These are phyloP conservation scores for Cladosporium colombiae DNA, from an alignment of 2,329 filamentous ascomycete genomes.

Conservation along the genomic window DNA sequence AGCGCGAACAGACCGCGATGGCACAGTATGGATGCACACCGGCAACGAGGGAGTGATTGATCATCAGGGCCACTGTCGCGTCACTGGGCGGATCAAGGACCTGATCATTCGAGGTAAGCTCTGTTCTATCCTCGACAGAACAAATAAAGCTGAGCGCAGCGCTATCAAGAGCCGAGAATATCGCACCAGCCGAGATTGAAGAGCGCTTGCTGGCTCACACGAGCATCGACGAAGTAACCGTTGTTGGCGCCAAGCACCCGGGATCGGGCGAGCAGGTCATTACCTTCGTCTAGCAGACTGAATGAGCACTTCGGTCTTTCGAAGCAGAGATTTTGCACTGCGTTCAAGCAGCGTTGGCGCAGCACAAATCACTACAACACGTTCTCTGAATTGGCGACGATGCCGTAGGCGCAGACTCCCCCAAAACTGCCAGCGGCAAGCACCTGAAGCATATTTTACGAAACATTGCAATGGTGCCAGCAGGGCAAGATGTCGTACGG, in stretches of 20 bases:
- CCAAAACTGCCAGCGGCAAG: conserved; percentile 49
- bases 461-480: conserved; percentile 19
- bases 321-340: conserved; percentile 35
- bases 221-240: conserved; percentile 29
- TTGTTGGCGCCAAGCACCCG: conserved; percentile 33
- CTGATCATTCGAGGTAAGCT: conserved; percentile 46
- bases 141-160: neutral
- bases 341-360: conserved; percentile 40
- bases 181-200: conserved; percentile 44
- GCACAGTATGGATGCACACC: conserved; percentile 63
- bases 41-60: conserved; percentile 58
- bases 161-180: conserved; percentile 61
- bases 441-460: conserved; percentile 44
- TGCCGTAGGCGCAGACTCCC: conserved; percentile 48
- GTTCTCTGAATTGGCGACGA: conserved; percentile 65
- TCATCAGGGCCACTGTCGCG: conserved; percentile 42
- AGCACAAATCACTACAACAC: conserved; percentile 52
- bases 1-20: conserved; percentile 47
- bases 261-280: conserved; percentile 35
- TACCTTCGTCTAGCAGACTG: conserved; percentile 39
- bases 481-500: neutral
- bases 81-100: conserved; percentile 36
- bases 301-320: neutral
- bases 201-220: conserved; percentile 31
- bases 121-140: neutral